Evolutionary conservation across 1,139 yeast species (phyloP).

Genomic region (Pneumocystis canis): DNA sequence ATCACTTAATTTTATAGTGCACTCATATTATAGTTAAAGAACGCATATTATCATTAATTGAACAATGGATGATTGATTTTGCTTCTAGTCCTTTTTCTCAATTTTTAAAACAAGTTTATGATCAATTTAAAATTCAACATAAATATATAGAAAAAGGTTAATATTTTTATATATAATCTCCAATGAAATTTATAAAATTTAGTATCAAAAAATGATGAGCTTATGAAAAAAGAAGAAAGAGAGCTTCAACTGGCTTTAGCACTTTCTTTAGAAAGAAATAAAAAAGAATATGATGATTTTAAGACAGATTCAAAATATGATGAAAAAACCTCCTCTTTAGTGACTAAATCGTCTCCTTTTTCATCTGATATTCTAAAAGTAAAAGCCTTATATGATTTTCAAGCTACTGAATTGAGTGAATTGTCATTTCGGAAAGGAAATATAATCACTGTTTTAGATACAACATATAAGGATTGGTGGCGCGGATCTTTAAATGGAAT

Average conservation of each 20-base stretch:
- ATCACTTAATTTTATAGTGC: conserved; percentile 15
- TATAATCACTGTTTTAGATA: conserved; percentile 64
- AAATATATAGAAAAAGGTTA: background rate
- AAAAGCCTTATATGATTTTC: conserved; percentile 69
- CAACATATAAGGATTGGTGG: conserved; percentile 93
- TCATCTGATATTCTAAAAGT: conserved; percentile 47
- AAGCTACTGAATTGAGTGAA: conserved; percentile 40
- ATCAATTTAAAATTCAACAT: conserved; percentile 12
- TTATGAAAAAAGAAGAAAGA: conserved; percentile 45
- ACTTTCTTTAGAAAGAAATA: conserved; percentile 36
- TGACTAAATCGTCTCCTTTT: conserved; percentile 11
- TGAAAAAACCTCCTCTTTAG: conserved; percentile 5
- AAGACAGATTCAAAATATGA: conserved; percentile 11
- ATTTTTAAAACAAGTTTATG: conserved; percentile 50
- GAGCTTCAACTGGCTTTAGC: conserved; percentile 68
- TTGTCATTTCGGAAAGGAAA: conserved; percentile 29
- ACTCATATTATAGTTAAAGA: conserved; percentile 57
- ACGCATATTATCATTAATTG: conserved; percentile 51
- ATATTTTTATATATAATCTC: background rate
- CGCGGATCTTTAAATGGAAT: conserved; percentile 70
- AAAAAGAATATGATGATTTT: conserved; percentile 14
- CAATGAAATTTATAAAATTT: background rate
- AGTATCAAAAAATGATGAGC: background rate
- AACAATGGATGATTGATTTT: conserved; percentile 45
- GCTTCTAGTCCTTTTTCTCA: conserved; percentile 58